Evolutionary conservation across 371 early-diverging fungal species (phyloP), one percentile per base, ranked within the genome.

Genomic region (Saksenaea vasiformis): DNA sequence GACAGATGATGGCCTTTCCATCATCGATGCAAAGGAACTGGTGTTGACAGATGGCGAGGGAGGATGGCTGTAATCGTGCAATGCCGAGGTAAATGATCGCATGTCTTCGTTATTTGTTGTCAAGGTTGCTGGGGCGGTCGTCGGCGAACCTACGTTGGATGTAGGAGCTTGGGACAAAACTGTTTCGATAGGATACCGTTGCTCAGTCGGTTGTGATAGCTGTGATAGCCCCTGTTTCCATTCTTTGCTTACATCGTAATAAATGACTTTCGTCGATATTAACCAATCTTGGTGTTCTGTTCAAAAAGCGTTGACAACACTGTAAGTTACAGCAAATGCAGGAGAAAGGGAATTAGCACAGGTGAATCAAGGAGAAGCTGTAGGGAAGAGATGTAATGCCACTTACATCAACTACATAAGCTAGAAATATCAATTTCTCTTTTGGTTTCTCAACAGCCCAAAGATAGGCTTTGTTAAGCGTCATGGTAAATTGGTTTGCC

Each of bases 401-500:
- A n/a, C 69, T 62, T 74, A 79, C 80, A 57, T 84, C 78, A 28
- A 84, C 72, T 22, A 84, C 60, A 51, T 77, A 71, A 10, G 76
- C 76, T 54, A 84, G 60, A 54, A 84, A 84, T 0, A 77, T 70
- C 61, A 78, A 70, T 56, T 79, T 84, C 24, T 84, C 85, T 28
- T 66, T 65, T 56, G 74, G 70, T 57, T 66, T 63, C 59, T 82
- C 82, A 11, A 82, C 79, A 8, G 82, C 73, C 85, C 85, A 84
- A n/a, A 72, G 54, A 61, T 84, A 84, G 0, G 67, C 26, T 59
- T 84, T 84, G 38, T 77, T 79, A 53, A 84, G 58, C 10, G 72
- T 73, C 67, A 84, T 68, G 0, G 79, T 61, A 58, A 84, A 84
- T 63, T 79, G 76, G 41, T 77, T 76, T 11, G 71, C 68, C 84